A percentile compares a stretch with the other conserved stretches of the same genome.
Conservation (phyloP, 768 basidiomycete genomes). For the Psilocybe subaeruginosa region DNA sequence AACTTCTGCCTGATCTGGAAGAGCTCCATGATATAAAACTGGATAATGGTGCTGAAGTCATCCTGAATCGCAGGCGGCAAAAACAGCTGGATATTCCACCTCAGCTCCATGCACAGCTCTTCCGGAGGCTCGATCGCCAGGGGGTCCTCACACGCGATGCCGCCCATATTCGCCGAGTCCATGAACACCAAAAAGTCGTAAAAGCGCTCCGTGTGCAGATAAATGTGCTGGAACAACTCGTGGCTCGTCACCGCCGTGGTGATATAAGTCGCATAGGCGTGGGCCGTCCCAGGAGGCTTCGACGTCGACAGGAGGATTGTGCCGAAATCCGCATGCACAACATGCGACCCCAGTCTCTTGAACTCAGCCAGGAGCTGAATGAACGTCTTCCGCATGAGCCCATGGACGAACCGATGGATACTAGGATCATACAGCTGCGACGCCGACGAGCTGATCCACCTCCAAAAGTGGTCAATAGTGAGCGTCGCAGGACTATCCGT, state of each 20-base stretch:
- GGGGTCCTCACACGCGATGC: constrained; percentile 84
- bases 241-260: constrained; percentile 91
- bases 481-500: constrained; percentile 67
- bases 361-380: constrained; percentile 97
- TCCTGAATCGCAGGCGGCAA: constrained; percentile 82
- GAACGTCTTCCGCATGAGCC: constrained; percentile 97
- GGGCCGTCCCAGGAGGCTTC: constrained; percentile 93
- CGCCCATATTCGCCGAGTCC: constrained; percentile 93
- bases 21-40: constrained; percentile 84
- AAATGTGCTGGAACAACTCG: constrained; percentile 93
- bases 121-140: constrained; percentile 68
- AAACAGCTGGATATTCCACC: constrained; percentile 92
- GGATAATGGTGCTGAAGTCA: constrained; percentile 73
- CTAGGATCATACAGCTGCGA: constrained; percentile 92
- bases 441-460: constrained; percentile 89
- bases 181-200: constrained; percentile 96
- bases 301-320: constrained; percentile 89
- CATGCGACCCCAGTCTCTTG: constrained; percentile 89
- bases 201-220: constrained; percentile 82
- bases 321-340: constrained; percentile 93
- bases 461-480: constrained; percentile 94
- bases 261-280: constrained; percentile 96
- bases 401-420: constrained; percentile 90
- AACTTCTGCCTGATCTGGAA: constrained; percentile 73
- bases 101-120: constrained; percentile 75